Conservation (phyloP, 768 basidiomycete species). For the Serpula lacrymans region DNA sequence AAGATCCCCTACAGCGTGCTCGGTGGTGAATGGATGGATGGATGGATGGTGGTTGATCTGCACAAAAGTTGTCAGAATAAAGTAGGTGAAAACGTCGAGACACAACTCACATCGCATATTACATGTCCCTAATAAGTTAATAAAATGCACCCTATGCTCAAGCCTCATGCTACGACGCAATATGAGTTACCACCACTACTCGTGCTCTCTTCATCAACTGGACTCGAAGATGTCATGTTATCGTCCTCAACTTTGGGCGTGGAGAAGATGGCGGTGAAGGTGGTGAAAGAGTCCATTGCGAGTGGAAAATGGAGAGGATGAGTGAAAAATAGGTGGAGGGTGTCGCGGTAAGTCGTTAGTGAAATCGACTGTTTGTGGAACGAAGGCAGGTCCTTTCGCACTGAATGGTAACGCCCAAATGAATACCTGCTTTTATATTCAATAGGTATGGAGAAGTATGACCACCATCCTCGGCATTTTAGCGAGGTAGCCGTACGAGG, state of each 20-base stretch:
- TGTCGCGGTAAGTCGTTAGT: no score
- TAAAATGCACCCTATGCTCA: not conserved
- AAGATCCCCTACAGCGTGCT: not conserved
- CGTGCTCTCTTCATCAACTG: not conserved
- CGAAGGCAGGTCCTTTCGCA: no score
- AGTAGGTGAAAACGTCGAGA: not conserved
- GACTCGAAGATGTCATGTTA: not conserved
- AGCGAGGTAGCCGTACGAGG: no score
- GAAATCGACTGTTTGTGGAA: no score
- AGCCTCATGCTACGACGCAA: slow-evolving; percentile 1
- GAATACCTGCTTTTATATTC: no score
- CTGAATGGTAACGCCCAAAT: no score
- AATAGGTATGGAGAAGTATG: no score
- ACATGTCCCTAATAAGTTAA: not conserved
- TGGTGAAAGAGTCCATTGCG: slow-evolving; percentile 1
- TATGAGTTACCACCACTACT: slow-evolving; percentile 1
- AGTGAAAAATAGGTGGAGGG: no score
- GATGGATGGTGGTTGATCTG: not conserved
- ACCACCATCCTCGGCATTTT: no score
- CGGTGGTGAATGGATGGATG: not conserved
- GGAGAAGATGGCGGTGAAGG: slow-evolving; percentile 1
- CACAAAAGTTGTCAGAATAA: not conserved
- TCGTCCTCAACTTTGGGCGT: not conserved
- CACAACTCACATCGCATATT: not conserved
- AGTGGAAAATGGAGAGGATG: no score